Conservation (phyloP, 139 green algal species). For the Micromonas commoda region DNA sequence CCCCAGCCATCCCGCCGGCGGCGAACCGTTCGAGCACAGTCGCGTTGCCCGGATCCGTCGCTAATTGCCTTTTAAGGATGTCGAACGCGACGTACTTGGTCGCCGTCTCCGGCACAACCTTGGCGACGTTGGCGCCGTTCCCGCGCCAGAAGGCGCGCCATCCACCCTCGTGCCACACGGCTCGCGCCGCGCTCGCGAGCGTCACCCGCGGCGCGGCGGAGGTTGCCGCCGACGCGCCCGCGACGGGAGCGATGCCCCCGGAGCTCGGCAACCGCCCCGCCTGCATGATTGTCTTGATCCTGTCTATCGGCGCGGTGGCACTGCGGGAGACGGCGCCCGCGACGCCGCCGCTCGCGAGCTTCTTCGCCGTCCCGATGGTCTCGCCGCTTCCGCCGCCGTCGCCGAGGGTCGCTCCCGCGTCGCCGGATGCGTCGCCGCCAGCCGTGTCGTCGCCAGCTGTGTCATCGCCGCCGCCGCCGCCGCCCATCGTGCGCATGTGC, state of each 20-base stretch:
- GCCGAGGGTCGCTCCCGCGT: not conserved
- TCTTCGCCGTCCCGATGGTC: too few relatives aligned
- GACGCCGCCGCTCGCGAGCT: constrained; percentile 49
- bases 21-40: constrained; percentile 29
- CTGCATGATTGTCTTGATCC: constrained; percentile 85
- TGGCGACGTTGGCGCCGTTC: constrained; percentile 44
- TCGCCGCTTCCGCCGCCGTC: too few relatives aligned
- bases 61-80: constrained; percentile 31
- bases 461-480: not conserved
- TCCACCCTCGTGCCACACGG: constrained; percentile 20
- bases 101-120: constrained; percentile 46
- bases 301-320: constrained; percentile 80
- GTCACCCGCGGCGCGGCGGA: not conserved
- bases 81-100: constrained; percentile 37
- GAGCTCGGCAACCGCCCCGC: not conserved
- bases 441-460: too few relatives aligned
- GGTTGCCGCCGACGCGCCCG: not conserved
- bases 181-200: not conserved
- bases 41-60: not conserved
- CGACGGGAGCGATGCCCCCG: not conserved
- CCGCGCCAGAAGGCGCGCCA: constrained; percentile 41
- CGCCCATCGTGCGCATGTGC: not conserved
- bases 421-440: too few relatives aligned
- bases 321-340: constrained; percentile 79
- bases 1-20: constrained; percentile 37